Conservation (phyloP, 257 asterid genomes). For the Ocimum tenuiflorum region DNA sequence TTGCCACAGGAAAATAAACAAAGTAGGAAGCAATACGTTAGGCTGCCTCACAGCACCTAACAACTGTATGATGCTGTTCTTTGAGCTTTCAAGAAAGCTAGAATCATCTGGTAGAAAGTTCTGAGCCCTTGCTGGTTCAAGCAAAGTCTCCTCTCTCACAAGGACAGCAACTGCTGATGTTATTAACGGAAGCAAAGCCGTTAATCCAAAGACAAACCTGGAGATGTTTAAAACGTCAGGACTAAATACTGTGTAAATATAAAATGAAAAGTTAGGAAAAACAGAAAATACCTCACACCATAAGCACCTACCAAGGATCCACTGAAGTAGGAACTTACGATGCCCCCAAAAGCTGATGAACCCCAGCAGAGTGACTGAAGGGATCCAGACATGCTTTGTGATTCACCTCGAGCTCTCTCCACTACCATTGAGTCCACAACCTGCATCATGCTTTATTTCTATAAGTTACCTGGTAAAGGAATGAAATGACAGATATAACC, state of each 20-base stretch:
- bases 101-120: slow-evolving; percentile 25
- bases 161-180: slow-evolving; percentile 88
- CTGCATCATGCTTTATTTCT: slow-evolving; percentile 36
- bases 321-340: slow-evolving; percentile 81
- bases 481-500: not conserved
- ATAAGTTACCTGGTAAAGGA: slow-evolving; percentile 11
- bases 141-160: slow-evolving; percentile 64
- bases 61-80: slow-evolving; percentile 46
- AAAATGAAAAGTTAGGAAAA: not conserved
- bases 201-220: slow-evolving; percentile 88
- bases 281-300: slow-evolving; percentile 64
- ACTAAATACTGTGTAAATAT: not conserved
- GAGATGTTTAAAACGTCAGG: slow-evolving; percentile 11
- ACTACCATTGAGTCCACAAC: slow-evolving; percentile 97
- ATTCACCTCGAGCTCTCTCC: slow-evolving; percentile 94
- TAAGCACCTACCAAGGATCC: slow-evolving; percentile 82
- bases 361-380: slow-evolving; percentile 97
- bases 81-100: slow-evolving; percentile 56
- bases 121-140: slow-evolving; percentile 33
- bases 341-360: slow-evolving; percentile 82
- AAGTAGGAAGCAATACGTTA: slow-evolving; percentile 67
- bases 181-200: slow-evolving; percentile 81
- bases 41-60: slow-evolving; percentile 74
- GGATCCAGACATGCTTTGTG: slow-evolving; percentile 92
- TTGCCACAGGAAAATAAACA: slow-evolving; percentile 83